Conservation (phyloP, 2,329 filamentous ascomycete genomes). For the Colletotrichum tropicicola region DNA sequence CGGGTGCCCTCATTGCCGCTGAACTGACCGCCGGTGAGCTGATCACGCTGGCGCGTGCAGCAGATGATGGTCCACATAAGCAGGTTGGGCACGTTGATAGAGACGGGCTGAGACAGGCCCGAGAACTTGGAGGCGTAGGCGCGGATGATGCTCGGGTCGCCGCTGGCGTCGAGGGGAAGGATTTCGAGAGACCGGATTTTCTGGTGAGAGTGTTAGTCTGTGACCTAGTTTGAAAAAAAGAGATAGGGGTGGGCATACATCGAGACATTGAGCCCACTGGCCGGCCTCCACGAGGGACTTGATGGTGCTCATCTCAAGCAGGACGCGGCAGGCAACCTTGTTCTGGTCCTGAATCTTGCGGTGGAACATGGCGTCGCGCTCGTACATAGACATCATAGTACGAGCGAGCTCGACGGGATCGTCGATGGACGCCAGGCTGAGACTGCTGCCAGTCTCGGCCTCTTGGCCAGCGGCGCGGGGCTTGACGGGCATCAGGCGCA, state of each 20-base stretch:
- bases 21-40: constrained; percentile 75
- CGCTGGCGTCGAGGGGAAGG: constrained; percentile 78
- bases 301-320: constrained; percentile 69
- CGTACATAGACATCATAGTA: constrained; percentile 72
- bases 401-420: constrained; percentile 67
- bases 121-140: constrained; percentile 83
- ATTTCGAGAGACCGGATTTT: constrained; percentile 79
- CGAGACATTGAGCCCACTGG: constrained; percentile 66
- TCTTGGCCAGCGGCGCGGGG: constrained; percentile 63
- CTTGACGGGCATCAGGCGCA: constrained; percentile 82
- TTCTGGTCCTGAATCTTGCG: constrained; percentile 65
- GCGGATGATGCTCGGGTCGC: constrained; percentile 83
- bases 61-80: constrained; percentile 93
- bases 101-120: constrained; percentile 79
- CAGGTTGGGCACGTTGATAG: constrained; percentile 88
- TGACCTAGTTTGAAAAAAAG: neutral
- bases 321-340: constrained; percentile 62
- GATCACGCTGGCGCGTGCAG: constrained; percentile 81
- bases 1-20: constrained; percentile 75
- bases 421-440: constrained; percentile 68
- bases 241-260: constrained; percentile 55
- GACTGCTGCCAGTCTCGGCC: constrained; percentile 58
- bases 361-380: constrained; percentile 68
- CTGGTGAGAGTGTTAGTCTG: constrained; percentile 49
- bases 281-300: constrained; percentile 63